These are phyloP conservation scores for Coemansia sp. DNA, from an alignment of 192 early-diverging fungal genomes.

Conservation along the genomic window DNA sequence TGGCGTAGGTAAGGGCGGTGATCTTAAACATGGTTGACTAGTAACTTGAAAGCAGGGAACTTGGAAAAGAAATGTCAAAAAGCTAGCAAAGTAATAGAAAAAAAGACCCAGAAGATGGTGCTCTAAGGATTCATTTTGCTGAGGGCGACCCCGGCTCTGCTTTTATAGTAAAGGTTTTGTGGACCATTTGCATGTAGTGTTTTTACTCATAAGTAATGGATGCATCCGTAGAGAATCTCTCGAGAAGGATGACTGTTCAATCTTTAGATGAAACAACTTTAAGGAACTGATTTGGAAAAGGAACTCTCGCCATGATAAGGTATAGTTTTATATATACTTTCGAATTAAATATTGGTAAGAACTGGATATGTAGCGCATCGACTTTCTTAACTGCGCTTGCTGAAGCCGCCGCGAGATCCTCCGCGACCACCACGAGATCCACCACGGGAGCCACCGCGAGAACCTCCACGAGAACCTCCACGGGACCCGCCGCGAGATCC, in stretches of 20 bases:
- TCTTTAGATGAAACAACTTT: conserved; percentile 6
- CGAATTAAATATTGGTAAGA: not conserved
- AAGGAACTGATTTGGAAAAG: not conserved
- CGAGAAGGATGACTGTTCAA: conserved; percentile 8
- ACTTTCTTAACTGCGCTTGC: conserved; percentile 6
- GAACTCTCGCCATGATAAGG: not conserved
- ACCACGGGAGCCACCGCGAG: conserved; percentile 11
- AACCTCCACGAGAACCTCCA: not conserved
- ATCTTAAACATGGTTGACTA: conserved; percentile 33
- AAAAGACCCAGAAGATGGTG: conserved; percentile 36
- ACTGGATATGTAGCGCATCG: not conserved
- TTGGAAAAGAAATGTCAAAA: not conserved
- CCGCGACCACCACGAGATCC: conserved; percentile 9
- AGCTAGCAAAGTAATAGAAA: conserved; percentile 11
- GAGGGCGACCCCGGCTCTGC: not conserved
- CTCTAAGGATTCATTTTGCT: conserved; percentile 24
- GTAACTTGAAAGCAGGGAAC: not conserved
- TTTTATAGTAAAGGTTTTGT: conserved; percentile 23
- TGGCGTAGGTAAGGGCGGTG: conserved; percentile 7
- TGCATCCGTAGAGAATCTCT: not conserved
- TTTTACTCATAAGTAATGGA: not conserved
- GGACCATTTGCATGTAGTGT: not conserved
- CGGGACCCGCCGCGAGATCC: conserved; percentile 11
- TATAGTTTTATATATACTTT: not conserved
- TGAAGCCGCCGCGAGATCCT: conserved; percentile 23